Evolutionary conservation across 139 green algal species (phyloP).

Genomic region (Chlamydomonas schloesseri): DNA sequence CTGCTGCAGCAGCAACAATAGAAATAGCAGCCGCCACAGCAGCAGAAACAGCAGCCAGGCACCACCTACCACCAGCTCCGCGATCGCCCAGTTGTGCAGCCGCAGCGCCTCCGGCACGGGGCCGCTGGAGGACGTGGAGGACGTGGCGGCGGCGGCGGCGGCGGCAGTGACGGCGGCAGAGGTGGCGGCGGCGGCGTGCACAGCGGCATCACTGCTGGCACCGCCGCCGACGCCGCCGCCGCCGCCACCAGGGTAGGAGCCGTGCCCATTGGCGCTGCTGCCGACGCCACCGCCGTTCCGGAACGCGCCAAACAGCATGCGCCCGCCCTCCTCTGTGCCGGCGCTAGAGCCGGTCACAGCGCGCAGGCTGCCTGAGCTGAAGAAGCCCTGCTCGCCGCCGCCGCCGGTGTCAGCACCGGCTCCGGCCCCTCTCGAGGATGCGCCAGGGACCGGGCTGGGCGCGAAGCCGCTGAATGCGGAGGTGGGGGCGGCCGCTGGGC

Average conservation of each 20-base stretch:
- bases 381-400: slow-evolving; percentile 17
- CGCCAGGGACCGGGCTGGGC: too few relatives aligned
- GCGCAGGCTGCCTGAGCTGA: too few relatives aligned
- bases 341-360: too few relatives aligned
- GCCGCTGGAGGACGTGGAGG: not conserved
- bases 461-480: not conserved
- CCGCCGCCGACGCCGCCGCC: too few relatives aligned
- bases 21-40: too few relatives aligned
- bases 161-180: not conserved
- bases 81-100: slow-evolving; percentile 21
- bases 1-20: too few relatives aligned
- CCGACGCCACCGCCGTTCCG: not conserved
- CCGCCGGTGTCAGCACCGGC: not conserved
- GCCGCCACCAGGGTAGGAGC: too few relatives aligned
- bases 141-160: not conserved
- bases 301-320: slow-evolving; percentile 31
- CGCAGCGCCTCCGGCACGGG: not conserved
- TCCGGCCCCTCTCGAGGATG: too few relatives aligned
- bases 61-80: slow-evolving; percentile 31
- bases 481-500: not conserved
- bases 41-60: too few relatives aligned
- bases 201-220: too few relatives aligned
- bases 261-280: too few relatives aligned
- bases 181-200: not conserved
- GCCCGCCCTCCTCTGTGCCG: too few relatives aligned